These are phyloP conservation scores for Mucor lusitanicus DNA, from an alignment of 371 early-diverging fungal genomes.

Conservation along the genomic window DNA sequence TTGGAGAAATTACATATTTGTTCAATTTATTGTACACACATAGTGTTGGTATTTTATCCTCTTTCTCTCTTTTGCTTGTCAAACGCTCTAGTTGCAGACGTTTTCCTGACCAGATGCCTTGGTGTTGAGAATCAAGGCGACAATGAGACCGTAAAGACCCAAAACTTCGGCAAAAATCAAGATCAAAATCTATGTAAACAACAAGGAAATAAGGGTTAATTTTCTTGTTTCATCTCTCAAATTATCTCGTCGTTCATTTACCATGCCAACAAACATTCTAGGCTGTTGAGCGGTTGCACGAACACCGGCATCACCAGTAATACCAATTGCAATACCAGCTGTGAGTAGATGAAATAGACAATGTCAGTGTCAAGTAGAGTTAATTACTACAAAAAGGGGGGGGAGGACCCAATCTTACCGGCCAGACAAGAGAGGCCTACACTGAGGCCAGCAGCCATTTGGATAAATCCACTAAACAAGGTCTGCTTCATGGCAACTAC, in stretches of 20 bases:
- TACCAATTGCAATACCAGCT: slow-evolving; percentile 96
- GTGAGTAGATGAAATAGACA: not conserved
- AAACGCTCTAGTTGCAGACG: slow-evolving; percentile 29
- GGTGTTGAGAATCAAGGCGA: slow-evolving; percentile 95
- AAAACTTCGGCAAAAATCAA: slow-evolving; percentile 99
- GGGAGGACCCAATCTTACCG: too few relatives aligned
- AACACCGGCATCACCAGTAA: slow-evolving; percentile 96
- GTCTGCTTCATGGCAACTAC: slow-evolving; percentile 58
- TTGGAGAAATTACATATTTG: not conserved
- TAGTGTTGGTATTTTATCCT: not conserved
- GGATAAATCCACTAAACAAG: slow-evolving; percentile 82
- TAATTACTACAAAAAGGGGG: too few relatives aligned
- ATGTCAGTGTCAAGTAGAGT: not conserved
- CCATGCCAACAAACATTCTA: slow-evolving; percentile 92
- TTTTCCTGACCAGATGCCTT: slow-evolving; percentile 60
- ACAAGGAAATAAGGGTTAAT: slow-evolving; percentile 1
- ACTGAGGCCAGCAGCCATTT: slow-evolving; percentile 91
- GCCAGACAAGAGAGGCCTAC: slow-evolving; percentile 94
- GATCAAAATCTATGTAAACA: slow-evolving; percentile 66
- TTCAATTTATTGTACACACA: not conserved
- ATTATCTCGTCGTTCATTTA: slow-evolving; percentile 21
- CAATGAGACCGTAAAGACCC: slow-evolving; percentile 93
- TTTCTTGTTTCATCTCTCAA: not conserved
- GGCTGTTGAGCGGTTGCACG: slow-evolving; percentile 93
- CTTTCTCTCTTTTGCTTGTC: not conserved